Conservation (phyloP, 805 yeast genomes). For the Blastobotrys terrestris region DNA sequence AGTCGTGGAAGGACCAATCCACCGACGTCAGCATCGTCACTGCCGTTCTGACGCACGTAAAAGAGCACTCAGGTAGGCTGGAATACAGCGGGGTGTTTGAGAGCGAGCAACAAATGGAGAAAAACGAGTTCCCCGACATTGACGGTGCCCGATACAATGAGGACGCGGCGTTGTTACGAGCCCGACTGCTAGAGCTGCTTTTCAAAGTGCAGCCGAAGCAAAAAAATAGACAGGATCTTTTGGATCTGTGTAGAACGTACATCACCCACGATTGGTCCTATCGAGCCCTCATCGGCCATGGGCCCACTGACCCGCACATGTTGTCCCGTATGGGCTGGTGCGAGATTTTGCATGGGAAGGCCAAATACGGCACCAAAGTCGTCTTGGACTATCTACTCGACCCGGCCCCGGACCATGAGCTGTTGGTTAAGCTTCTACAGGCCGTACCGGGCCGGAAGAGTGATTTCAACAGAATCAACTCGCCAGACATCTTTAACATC, state of each 20-base stretch:
- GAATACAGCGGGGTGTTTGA: not conserved
- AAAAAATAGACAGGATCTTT: not conserved
- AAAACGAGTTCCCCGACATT: not conserved
- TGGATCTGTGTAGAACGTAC: not conserved
- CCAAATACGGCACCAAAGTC: not conserved
- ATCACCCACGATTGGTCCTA: not conserved
- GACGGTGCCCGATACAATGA: not conserved
- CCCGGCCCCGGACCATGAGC: not conserved
- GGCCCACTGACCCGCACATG: slow-evolving; percentile 1
- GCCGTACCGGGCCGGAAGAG: not conserved
- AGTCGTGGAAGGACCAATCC: not conserved
- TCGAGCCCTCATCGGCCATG: not conserved
- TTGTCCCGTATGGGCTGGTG: slow-evolving; percentile 1
- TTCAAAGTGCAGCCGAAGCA: not conserved
- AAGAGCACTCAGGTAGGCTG: not conserved
- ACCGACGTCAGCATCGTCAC: not conserved
- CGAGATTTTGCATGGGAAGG: not conserved
- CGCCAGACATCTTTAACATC: not conserved
- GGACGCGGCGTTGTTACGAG: not conserved
- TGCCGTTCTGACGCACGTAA: not conserved
- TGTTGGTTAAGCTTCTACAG: not conserved
- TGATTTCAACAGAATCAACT: not conserved
- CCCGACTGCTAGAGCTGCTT: slow-evolving; percentile 1
- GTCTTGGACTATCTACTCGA: not conserved
- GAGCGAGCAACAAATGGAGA: not conserved